Evolutionary conservation across 1,284 basidiomycete genomes (phyloP), one percentile per base, ranked within the genome.

Genomic region (Ceratobasidium sp.): DNA sequence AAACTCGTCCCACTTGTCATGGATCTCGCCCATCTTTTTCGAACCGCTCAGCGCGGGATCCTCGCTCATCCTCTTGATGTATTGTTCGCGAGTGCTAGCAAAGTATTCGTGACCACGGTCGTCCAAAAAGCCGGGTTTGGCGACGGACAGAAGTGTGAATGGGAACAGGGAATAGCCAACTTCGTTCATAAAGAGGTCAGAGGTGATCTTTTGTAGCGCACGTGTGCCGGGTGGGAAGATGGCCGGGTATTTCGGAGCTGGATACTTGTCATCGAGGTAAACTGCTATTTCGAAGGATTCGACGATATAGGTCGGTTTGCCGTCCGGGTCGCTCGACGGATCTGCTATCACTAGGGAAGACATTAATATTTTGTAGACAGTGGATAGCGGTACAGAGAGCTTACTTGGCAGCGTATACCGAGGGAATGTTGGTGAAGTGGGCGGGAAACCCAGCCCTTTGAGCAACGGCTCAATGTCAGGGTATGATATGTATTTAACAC

Each of bases 381-480:
- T 61, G 12, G 79, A 80, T 26, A n/a, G 44, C 5, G 9, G 33
- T 2, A 40, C 23, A 4, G 2, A n/a, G n/a, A 12, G 33, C 2
- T 1, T 51, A 68, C 64, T 55, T 77, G 67, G 75, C 28, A 77
- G 55, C 5, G 72, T 82, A 77, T 42, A 75, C 49, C 60, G n/a
- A n/a, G n/a, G 69, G 40, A 20, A 81, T 78, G 55, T 79, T 70
- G 12, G n/a, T 73, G 60, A 18, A 20, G 6, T 46, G 7, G 83
- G 83, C 15, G 80, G 72, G 0, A 83, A 84, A 0, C 88, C 88
- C 58, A 90, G 64, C 66, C 83, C 81, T 39, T 86, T 84, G 77
- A 89, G 80, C 79, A 91, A 83, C 68, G 87, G 83, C 71, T 83
- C 82, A 55, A 85, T 84, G 78, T 85, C 84, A 3, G 84, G 82